These are phyloP conservation scores for Polygonum maritimum DNA, from an alignment of 148 eudicot genomes.

Conservation along the genomic window DNA sequence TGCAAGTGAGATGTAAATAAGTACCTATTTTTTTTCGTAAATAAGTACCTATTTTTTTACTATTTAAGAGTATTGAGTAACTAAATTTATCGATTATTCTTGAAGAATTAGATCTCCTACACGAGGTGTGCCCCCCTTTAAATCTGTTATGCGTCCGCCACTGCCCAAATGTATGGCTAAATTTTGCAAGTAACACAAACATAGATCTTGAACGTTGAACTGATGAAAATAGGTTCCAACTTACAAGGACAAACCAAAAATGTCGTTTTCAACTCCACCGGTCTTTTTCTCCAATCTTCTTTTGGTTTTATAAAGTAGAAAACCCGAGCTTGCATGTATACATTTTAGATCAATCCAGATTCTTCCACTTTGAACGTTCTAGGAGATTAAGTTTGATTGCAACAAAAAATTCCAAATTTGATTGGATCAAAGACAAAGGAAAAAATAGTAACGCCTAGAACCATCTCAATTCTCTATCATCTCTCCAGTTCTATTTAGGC, in stretches of 20 bases:
- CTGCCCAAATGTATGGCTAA: background rate
- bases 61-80: fast-evolving
- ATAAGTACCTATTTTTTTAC: too few species aligned
- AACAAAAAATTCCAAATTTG: slow-evolving; percentile 5
- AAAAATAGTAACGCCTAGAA: background rate
- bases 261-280: background rate
- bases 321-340: background rate
- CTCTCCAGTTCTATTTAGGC: background rate
- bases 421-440: background rate
- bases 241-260: too few species aligned
- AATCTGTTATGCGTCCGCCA: too few species aligned
- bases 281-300: background rate
- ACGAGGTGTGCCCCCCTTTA: too few species aligned
- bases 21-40: too few species aligned
- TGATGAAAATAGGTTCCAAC: background rate
- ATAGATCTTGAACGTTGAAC: background rate
- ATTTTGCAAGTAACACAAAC: background rate
- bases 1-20: too few species aligned
- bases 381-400: slow-evolving; percentile 2
- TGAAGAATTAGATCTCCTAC: too few species aligned
- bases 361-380: slow-evolving; percentile 3
- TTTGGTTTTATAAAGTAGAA: background rate
- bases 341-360: background rate
- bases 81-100: too few species aligned
- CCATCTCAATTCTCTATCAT: background rate